Conservation (phyloP, 768 basidiomycete genomes). For the Cyclocybe cylindracea region DNA sequence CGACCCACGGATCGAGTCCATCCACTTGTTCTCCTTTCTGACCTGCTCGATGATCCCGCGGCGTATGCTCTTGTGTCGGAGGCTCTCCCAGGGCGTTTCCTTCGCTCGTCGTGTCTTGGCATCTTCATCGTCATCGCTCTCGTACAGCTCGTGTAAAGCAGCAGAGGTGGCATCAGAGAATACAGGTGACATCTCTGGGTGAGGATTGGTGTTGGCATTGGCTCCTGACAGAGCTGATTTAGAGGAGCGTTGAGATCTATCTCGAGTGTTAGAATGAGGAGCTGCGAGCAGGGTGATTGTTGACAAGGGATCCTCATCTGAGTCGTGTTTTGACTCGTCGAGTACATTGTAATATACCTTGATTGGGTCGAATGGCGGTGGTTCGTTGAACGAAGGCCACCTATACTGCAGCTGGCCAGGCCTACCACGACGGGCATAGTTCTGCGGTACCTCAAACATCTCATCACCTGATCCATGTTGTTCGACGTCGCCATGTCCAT, state of each 20-base stretch:
- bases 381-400: slow-evolving; percentile 19
- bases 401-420: slow-evolving; percentile 1
- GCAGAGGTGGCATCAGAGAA: not conserved
- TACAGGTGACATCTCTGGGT: not conserved
- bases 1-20: slow-evolving; percentile 30
- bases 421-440: not conserved
- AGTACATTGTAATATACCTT: slow-evolving; percentile 10
- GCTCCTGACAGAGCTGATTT: no score
- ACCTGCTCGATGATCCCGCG: slow-evolving; percentile 48
- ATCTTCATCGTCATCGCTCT: slow-evolving; percentile 14
- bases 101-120: slow-evolving; percentile 6
- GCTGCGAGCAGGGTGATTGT: not conserved
- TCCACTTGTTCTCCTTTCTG: slow-evolving; percentile 33
- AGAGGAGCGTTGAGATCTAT: no score
- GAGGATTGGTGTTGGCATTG: no score
- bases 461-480: not conserved
- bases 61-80: slow-evolving; percentile 53
- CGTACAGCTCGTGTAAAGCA: not conserved
- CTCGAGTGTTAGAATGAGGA: no score
- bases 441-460: slow-evolving; percentile 1
- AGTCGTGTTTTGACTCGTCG: not conserved
- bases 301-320: not conserved
- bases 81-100: slow-evolving; percentile 41
- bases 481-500: not conserved
- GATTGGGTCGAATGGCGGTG: slow-evolving; percentile 10